Conservation (phyloP, 2,329 filamentous ascomycete genomes). For the Monilinia laxa region DNA sequence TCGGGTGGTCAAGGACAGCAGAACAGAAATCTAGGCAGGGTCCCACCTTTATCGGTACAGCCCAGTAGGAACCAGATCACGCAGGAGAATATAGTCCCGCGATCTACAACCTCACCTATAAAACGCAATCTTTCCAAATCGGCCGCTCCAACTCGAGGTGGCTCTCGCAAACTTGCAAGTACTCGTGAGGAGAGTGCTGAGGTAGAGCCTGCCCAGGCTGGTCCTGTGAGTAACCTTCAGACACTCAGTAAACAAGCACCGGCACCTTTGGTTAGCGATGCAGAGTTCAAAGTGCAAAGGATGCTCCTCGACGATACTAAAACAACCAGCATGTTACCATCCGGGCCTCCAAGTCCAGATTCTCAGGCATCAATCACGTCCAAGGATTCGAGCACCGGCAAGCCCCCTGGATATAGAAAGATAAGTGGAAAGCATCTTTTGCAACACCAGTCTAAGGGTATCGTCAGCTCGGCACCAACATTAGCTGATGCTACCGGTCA, state of each 20-base stretch:
- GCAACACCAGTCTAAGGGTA: constrained; percentile 30
- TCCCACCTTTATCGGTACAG: constrained; percentile 8
- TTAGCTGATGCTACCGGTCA: constrained; percentile 34
- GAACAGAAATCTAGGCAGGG: constrained; percentile 4
- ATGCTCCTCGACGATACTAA: constrained; percentile 21
- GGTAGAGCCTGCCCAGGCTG: not conserved
- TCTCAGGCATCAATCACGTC: constrained; percentile 23
- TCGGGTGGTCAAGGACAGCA: constrained; percentile 13
- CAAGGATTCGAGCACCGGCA: constrained; percentile 12
- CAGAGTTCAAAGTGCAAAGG: constrained; percentile 18
- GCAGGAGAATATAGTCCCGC: constrained; percentile 9
- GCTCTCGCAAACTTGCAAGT: constrained; percentile 20
- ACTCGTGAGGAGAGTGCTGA: constrained; percentile 18
- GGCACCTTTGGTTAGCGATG: constrained; percentile 3
- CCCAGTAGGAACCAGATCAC: constrained; percentile 8
- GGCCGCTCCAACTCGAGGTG: not conserved
- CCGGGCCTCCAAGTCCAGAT: constrained; percentile 10
- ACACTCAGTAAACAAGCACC: not conserved
- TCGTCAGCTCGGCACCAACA: constrained; percentile 35
- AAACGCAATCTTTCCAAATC: constrained; percentile 12
- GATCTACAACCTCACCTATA: constrained; percentile 18
- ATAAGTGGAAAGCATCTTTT: constrained; percentile 26
- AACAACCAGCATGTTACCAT: constrained; percentile 2
- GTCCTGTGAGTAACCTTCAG: constrained; percentile 2
- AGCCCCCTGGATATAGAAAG: constrained; percentile 16